Conservation (phyloP, 1,139 yeast species). For the Magnusiomyces sp. region DNA sequence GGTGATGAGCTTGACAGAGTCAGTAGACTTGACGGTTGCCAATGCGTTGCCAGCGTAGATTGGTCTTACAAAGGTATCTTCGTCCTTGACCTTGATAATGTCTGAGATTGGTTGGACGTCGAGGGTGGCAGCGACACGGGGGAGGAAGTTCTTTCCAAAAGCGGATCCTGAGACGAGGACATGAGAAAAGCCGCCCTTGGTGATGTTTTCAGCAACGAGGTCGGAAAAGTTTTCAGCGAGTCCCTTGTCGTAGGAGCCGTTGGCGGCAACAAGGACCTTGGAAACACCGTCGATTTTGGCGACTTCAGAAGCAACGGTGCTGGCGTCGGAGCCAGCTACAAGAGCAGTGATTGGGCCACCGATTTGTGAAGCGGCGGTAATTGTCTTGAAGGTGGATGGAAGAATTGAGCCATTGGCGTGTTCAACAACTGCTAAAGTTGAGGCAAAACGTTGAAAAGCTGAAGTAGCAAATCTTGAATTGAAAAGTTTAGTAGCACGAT, state of each 20-base stretch:
- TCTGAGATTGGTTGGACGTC: constrained; percentile 88
- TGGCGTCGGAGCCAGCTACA: constrained; percentile 34
- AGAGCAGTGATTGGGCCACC: constrained; percentile 35
- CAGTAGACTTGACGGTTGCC: constrained; percentile 69
- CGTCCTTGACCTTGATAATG: constrained; percentile 55
- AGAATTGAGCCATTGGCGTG: constrained; percentile 44
- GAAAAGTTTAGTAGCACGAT: neutral
- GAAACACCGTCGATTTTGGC: constrained; percentile 33
- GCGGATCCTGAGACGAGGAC: constrained; percentile 77
- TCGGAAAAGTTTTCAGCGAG: constrained; percentile 34
- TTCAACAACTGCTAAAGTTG: constrained; percentile 74
- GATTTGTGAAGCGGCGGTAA: constrained; percentile 35
- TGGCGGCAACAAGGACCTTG: constrained; percentile 33
- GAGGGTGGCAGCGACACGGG: constrained; percentile 76
- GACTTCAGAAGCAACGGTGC: constrained; percentile 28
- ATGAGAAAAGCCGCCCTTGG: constrained; percentile 48
- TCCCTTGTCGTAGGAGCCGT: constrained; percentile 33
- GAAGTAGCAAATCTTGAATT: neutral
- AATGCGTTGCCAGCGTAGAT: constrained; percentile 94
- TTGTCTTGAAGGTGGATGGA: constrained; percentile 51
- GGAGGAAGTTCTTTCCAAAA: constrained; percentile 78
- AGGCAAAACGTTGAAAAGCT: constrained; percentile 30
- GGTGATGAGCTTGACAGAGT: constrained; percentile 57
- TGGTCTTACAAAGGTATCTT: constrained; percentile 78
- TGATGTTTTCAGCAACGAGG: constrained; percentile 35